These are phyloP conservation scores for Naganishia randhawae DNA, from an alignment of 768 basidiomycete species.

Conservation along the genomic window DNA sequence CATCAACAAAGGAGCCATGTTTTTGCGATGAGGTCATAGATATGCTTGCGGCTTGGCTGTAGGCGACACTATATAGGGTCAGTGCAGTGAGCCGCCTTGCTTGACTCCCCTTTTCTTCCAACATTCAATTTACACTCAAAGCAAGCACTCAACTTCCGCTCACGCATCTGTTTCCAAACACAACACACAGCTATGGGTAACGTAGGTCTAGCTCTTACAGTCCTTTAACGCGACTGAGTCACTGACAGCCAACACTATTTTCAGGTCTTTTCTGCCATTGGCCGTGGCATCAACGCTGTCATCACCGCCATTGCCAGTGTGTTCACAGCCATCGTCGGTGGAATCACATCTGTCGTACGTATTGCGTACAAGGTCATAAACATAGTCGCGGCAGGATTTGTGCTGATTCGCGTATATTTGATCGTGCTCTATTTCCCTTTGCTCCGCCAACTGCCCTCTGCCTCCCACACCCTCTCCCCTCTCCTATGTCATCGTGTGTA, in stretches of 20 bases:
- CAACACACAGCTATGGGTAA: constrained; percentile 14
- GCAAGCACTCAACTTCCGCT: background rate
- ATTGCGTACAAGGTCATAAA: too few species aligned
- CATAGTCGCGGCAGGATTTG: too few species aligned
- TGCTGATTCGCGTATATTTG: too few species aligned
- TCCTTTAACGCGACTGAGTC: background rate
- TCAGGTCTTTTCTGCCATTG: constrained; percentile 17
- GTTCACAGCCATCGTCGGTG: constrained; percentile 14
- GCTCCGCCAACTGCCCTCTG: too few species aligned
- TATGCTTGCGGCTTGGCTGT: background rate
- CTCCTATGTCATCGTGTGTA: too few species aligned
- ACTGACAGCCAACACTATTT: background rate
- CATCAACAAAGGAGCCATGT: background rate
- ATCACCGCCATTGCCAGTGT: constrained; percentile 19
- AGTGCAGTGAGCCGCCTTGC: too few species aligned
- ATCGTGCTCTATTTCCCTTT: too few species aligned
- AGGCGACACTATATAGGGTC: background rate
- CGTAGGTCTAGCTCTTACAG: background rate
- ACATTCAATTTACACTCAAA: too few species aligned
- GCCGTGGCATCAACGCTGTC: constrained; percentile 22
- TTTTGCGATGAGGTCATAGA: background rate
- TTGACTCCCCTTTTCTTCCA: too few species aligned
- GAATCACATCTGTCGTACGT: constrained; percentile 14
- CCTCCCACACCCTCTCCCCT: too few species aligned
- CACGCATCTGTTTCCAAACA: background rate